Conservation (phyloP, 202 grass and related monocot genomes). For the Dendrocalamus latiflorus region DNA sequence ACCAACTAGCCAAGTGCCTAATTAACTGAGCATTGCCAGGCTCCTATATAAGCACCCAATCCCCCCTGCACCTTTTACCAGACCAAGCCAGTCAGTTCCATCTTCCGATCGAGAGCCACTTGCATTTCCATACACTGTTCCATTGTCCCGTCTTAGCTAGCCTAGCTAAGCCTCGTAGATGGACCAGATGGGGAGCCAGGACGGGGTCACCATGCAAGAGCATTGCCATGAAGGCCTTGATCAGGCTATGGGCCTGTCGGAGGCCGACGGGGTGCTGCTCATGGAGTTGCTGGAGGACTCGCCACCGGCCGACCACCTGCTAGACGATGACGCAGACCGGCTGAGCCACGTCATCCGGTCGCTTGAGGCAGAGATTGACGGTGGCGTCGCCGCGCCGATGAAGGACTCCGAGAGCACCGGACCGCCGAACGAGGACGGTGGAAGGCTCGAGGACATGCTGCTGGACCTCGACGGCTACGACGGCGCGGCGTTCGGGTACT, state of each 20-base stretch:
- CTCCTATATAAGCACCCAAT: not conserved
- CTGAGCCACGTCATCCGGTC: conserved; percentile 48
- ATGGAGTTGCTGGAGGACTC: conserved; percentile 45
- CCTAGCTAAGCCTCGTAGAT: not conserved
- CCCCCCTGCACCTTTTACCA: not conserved
- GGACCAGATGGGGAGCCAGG: not conserved
- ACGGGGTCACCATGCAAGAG: not conserved
- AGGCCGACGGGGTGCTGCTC: conserved; percentile 21
- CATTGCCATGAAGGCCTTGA: not conserved
- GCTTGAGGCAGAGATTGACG: conserved; percentile 48
- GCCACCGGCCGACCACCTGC: not conserved
- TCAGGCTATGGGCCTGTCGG: not conserved
- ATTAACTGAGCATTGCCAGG: not conserved
- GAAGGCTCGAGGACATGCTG: conserved; percentile 23
- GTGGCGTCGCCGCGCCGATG: not conserved
- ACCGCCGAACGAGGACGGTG: not conserved
- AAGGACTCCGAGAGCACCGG: not conserved
- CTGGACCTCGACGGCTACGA: conserved; percentile 27
- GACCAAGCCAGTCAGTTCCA: not conserved
- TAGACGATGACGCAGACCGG: not conserved
- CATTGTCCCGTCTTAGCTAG: not conserved
- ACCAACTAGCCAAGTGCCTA: not conserved
- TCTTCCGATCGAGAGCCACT: not conserved
- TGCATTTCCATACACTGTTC: not conserved
- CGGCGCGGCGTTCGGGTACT: not conserved